Evolutionary conservation across 441 rosid genomes (phyloP), one percentile per base, ranked within the genome.

Genomic region (Pelargonium myrrhifolium): DNA sequence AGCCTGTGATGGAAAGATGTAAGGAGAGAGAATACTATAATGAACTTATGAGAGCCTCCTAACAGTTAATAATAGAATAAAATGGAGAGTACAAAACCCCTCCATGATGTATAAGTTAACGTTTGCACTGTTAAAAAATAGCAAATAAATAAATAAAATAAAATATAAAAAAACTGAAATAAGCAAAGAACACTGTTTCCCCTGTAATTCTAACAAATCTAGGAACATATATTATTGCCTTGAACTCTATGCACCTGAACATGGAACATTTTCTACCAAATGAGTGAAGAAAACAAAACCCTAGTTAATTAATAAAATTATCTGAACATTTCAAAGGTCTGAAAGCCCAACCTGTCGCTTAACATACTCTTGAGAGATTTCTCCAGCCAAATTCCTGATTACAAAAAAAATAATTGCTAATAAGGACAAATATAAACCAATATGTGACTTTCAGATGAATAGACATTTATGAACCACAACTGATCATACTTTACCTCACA

Each of bases 301-400:
- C 40, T 37, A 37, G 40, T 37, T 37, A 37, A 8, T 6, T n/a
- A 17, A 53, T 53, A 53, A 5, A 18, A 17, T 53, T 17, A 6
- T 53, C 22, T 15, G 8, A 53, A 53, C 9, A 53, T 53, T 37
- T 37, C 9, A 37, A 53, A 6, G 10, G 24, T 8, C 18, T 53
- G 8, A 51, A 37, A 51, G 58, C 3, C 81, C 75, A 74, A 93
- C 97, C 92, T 84, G 90, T 56, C 89, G 80, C 76, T 78, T 85
- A 7, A 82, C 63, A 81, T 87, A 88, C 77, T 94, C 99, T 74
- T 87, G 80, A 11, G 86, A 78, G 74, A 90, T 86, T 84, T 94
- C 98, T 68, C 98, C 95, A 6, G 97, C 96, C 79, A 94, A 78
- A 77, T 89, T 94, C 90, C 96, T 85, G 75, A 64, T 10, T 12